A percentile compares a stretch with the other conserved stretches of the same genome.
Conservation (phyloP, 352 stramenopile genomes). For the Globisporangium perplexum region DNA sequence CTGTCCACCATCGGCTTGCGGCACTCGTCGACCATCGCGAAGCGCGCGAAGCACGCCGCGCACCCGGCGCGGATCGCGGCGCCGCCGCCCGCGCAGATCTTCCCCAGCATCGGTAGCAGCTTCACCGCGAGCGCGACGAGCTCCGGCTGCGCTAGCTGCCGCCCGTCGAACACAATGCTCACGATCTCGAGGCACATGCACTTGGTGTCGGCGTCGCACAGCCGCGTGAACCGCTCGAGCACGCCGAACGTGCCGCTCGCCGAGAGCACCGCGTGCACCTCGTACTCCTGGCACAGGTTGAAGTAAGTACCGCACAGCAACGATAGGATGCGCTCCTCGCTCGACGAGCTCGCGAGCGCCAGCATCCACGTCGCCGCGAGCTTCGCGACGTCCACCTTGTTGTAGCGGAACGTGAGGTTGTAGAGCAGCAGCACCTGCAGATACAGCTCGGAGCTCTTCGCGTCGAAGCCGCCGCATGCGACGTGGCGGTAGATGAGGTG, state of each 20-base stretch:
- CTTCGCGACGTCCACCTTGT: slow-evolving; percentile 39
- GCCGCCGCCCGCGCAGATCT: slow-evolving; percentile 25
- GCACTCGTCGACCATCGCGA: slow-evolving; percentile 52
- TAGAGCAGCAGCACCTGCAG: slow-evolving; percentile 67
- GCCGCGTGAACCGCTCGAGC: slow-evolving; percentile 29
- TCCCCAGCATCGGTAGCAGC: slow-evolving; percentile 39
- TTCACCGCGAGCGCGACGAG: slow-evolving; percentile 30
- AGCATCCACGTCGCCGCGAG: slow-evolving; percentile 29
- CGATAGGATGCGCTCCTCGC: slow-evolving; percentile 19
- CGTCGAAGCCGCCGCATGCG: slow-evolving; percentile 24
- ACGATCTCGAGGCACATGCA: slow-evolving; percentile 59
- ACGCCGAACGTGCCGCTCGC: slow-evolving; percentile 22
- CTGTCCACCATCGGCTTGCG: slow-evolving; percentile 40
- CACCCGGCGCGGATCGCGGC: slow-evolving; percentile 31
- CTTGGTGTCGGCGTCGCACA: slow-evolving; percentile 29
- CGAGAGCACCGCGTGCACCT: slow-evolving; percentile 40
- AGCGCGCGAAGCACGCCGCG: slow-evolving; percentile 62
- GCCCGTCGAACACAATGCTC: slow-evolving; percentile 58
- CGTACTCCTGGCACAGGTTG: slow-evolving; percentile 60
- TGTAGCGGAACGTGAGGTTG: slow-evolving; percentile 71
- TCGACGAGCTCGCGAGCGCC: slow-evolving; percentile 15
- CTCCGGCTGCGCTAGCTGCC: slow-evolving; percentile 30
- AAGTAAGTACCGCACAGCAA: slow-evolving; percentile 53
- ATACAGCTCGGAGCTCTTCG: slow-evolving; percentile 38
- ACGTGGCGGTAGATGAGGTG: slow-evolving; percentile 47